Evolutionary conservation across 495 filamentous ascomycete genomes (phyloP), one percentile per base, ranked within the genome.

Genomic region (Neurospora sp.): DNA sequence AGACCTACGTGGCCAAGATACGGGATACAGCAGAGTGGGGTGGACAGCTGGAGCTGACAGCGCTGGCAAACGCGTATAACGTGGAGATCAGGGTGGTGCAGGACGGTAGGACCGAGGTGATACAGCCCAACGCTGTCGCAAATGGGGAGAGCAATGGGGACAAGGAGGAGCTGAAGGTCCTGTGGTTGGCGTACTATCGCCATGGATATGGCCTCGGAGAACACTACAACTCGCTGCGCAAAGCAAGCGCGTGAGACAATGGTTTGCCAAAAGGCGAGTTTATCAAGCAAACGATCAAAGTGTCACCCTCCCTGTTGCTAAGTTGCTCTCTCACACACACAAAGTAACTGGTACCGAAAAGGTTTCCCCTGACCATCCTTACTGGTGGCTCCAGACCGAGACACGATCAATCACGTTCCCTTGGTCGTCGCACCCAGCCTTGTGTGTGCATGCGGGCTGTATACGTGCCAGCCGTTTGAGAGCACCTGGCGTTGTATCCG

Each of bases 171-270:
- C 75, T 75, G 20, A 82, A 83, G 72, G 85, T 78, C 71, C 85
- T 98, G 39, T 99, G 96, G 96, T 82, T 99, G 82, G 95, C 93
- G 31, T 99, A 98, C 82, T 98, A 98, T 83, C 86, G 92, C 74
- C 94, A 98, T 84, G 90, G 90, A 71, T 98, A 93, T 84, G 94
- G 94, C 3, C 84, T 98, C 20, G 96, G 96, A 14, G 95, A 98
- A 86, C 96, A 99, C 84, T 99, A 98, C 83, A 99, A 98, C 79
- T 97, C 95, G 31, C 83, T 99, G 72, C 78, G 89, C 74, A 89
- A 83, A 82, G 78, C 77, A 42, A 74, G 49, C 20, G 27, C 74
- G 62, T 85, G 75, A 79, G 70, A 76, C 71, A 71, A 41, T 31
- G 62, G 27, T 35, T 39, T 69, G 71, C 71, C 70, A 54, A 37